Percentiles rank a stretch among this genome's conserved stretches.
Conservation (phyloP, 1,284 basidiomycete species). For the Ganoderma resinaceum region DNA sequence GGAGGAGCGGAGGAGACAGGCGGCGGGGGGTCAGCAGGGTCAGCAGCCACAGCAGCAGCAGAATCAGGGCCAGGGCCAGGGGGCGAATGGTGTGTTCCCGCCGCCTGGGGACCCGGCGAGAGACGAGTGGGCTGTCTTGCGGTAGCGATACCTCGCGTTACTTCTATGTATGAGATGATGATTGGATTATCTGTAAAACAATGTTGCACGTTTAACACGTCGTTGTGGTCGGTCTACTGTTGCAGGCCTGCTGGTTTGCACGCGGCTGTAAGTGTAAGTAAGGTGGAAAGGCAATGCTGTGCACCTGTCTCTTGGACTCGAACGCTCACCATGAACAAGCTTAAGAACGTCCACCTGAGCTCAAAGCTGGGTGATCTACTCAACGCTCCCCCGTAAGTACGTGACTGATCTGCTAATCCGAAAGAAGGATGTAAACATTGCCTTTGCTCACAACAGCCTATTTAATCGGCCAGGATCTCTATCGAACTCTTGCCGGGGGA, state of each 20-base stretch:
- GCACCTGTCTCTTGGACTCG: neutral
- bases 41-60: slow-evolving; percentile 44
- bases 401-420: neutral
- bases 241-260: neutral
- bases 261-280: neutral
- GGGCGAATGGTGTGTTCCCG: slow-evolving; percentile 61
- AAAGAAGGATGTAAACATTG: neutral
- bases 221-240: neutral
- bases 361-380: slow-evolving; percentile 24
- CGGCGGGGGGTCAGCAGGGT: slow-evolving; percentile 56
- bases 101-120: slow-evolving; percentile 68
- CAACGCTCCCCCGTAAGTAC: slow-evolving; percentile 31
- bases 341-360: neutral
- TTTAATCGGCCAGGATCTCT: slow-evolving; percentile 36
- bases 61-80: slow-evolving; percentile 38
- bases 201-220: neutral
- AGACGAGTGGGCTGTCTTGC: slow-evolving; percentile 69
- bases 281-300: slow-evolving; percentile 7
- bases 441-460: neutral
- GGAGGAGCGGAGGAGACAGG: slow-evolving; percentile 71
- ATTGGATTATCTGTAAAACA: slow-evolving; percentile 4
- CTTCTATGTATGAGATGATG: neutral
- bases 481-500: slow-evolving; percentile 60
- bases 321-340: slow-evolving; percentile 7
- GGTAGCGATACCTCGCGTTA: slow-evolving; percentile 38